phyloP scores from a whole-genome alignment of 1,284 basidiomycete genomes.

The Malassezia furfur region DNA sequence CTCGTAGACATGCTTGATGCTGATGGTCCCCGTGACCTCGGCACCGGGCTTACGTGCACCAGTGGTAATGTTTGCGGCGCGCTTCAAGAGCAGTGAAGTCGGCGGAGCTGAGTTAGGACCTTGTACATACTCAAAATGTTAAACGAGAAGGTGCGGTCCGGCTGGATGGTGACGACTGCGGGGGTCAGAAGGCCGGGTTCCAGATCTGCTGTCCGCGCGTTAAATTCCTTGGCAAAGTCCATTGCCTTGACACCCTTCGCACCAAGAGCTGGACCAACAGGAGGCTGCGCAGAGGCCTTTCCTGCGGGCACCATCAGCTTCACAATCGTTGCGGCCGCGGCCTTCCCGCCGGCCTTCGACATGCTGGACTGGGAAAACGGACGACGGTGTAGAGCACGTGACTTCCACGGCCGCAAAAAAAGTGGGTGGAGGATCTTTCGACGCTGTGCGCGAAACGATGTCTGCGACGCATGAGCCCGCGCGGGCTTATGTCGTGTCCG shows the following conservation, averaged over 20 bases:
- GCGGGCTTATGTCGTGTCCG: slow-evolving; percentile 42
- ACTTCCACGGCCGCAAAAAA: slow-evolving; percentile 2
- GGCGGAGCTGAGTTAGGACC: slow-evolving; percentile 59
- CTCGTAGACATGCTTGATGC: slow-evolving; percentile 95
- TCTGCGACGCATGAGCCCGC: slow-evolving; percentile 36
- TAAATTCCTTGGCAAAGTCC: slow-evolving; percentile 80
- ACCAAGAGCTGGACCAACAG: slow-evolving; percentile 91
- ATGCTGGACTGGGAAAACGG: slow-evolving; percentile 16
- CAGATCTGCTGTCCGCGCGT: slow-evolving; percentile 70
- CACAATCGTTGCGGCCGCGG: slow-evolving; percentile 33
- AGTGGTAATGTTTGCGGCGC: slow-evolving; percentile 80
- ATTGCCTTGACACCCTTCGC: slow-evolving; percentile 97
- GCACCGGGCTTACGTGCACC: slow-evolving; percentile 60
- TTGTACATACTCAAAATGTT: slow-evolving; percentile 31
- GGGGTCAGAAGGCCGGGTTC: slow-evolving; percentile 78
- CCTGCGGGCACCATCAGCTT: slow-evolving; percentile 80
- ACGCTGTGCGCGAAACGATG: slow-evolving; percentile 16
- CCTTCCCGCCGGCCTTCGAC: slow-evolving; percentile 42
- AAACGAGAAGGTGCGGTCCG: slow-evolving; percentile 91
- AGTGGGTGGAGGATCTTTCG: slow-evolving; percentile 2
- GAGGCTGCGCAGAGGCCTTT: slow-evolving; percentile 89
- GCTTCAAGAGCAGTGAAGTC: slow-evolving; percentile 77
- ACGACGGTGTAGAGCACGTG: slow-evolving; percentile 8
- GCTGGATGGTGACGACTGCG: slow-evolving; percentile 80
- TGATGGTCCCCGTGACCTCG: slow-evolving; percentile 69